Evolutionary conservation across 352 stramenopile genomes (phyloP), one percentile per base, ranked within the genome.

Genomic region (Phytophthora pini): DNA sequence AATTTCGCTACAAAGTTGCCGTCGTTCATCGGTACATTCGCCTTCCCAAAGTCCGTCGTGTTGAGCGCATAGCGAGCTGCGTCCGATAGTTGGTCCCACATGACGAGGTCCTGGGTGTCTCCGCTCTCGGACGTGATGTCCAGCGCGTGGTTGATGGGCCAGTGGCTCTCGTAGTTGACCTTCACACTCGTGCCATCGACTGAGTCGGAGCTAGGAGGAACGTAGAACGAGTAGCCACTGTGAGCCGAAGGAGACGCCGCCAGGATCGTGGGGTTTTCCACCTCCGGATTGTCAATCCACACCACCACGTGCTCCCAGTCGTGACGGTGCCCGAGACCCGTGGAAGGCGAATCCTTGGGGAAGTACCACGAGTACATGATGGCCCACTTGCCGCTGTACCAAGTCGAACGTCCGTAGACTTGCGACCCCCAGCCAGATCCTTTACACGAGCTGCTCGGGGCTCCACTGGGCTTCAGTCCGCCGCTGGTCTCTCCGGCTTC

Each of bases 281-380:
- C 51, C 0, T 46, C 56, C 31, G 61, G 61, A 24, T 69, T 53
- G 45, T 77, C 60, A 52, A 80, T 65, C 74, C 71, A 82, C 4
- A 84, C 61, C 2, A 79, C 60, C 70, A 63, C 38, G 73, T 64
- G 79, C 27, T 80, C 75, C 72, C 72, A 84, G 43, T 80, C 72
- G 51, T 84, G 76, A 43, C 72, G 65, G 45, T 79, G 71, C 2
- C 68, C 75, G 2, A 72, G 31, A 4, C 51, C 51, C 1, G 54
- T 32, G 11, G 57, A 56, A 31, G 61, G 67, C 20, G 66, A 71
- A 43, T 84, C 72, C 61, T 17, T 84, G 81, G 26, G 73, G 58
- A 81, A 74, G 32, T 50, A 36, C 74, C 74, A 79, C 32, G 70
- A 74, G 70, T 76, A 76, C 68, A 76, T 76, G 70, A 76, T 61